phyloP scores from a whole-genome alignment of 805 yeast species.

The Wickerhamomyces kurtzmanii region DNA sequence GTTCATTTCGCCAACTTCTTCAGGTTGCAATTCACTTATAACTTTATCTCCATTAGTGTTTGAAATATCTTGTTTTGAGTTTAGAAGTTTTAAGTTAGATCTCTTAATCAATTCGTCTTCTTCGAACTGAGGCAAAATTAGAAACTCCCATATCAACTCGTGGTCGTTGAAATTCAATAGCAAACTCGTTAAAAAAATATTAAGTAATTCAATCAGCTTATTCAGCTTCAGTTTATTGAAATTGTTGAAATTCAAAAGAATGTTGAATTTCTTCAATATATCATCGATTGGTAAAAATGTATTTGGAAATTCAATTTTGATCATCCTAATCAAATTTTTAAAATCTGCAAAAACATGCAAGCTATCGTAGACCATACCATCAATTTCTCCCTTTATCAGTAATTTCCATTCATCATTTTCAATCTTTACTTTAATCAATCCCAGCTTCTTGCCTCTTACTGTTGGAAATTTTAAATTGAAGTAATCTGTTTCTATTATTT shows the following conservation, averaged over 20 bases:
- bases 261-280: constrained; percentile 10
- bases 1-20: constrained; percentile 33
- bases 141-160: constrained; percentile 33
- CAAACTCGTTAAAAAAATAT: constrained; percentile 36
- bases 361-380: constrained; percentile 6
- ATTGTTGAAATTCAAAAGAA: constrained; percentile 12
- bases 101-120: constrained; percentile 25
- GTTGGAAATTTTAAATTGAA: constrained; percentile 11
- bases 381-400: constrained; percentile 13
- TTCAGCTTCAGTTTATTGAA: constrained; percentile 37
- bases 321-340: constrained; percentile 20
- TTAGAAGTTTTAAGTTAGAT: constrained; percentile 14
- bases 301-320: constrained; percentile 26
- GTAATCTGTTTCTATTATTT: constrained; percentile 20
- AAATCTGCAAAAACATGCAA: constrained; percentile 22
- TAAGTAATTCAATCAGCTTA: constrained; percentile 35
- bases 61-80: constrained; percentile 18
- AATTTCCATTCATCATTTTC: constrained; percentile 19
- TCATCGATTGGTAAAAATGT: constrained; percentile 20
- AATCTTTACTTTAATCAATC: constrained; percentile 24
- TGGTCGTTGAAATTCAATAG: constrained; percentile 24
- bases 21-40: constrained; percentile 17
- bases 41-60: constrained; percentile 3
- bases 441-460: constrained; percentile 16
- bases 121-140: constrained; percentile 19